These are phyloP conservation scores for Theobroma cacao DNA, from an alignment of 345 rosid genomes.

Conservation along the genomic window DNA sequence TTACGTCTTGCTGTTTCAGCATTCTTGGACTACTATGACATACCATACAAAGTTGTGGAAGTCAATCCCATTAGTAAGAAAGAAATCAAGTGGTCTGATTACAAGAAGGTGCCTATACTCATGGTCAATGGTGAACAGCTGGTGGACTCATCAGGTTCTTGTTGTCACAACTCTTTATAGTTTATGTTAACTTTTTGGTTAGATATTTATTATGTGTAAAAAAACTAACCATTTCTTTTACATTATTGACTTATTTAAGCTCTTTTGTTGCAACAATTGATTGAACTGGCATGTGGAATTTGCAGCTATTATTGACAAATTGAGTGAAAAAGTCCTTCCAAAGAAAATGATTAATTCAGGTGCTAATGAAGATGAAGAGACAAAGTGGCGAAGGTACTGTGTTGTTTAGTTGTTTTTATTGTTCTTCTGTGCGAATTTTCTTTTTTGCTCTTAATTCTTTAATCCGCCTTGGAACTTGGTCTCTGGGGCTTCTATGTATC, in stretches of 20 bases:
- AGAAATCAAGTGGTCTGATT: constrained; percentile 80
- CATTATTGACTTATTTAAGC: not conserved
- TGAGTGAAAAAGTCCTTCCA: constrained; percentile 42
- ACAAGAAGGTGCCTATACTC: constrained; percentile 75
- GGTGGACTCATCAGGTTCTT: constrained; percentile 72
- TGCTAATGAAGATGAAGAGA: constrained; percentile 46
- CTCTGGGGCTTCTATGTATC: not conserved
- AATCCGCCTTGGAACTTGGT: not conserved
- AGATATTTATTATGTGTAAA: not conserved
- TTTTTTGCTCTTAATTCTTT: not conserved
- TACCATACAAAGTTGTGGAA: constrained; percentile 70
- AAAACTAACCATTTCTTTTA: not conserved
- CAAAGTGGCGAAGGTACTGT: constrained; percentile 55
- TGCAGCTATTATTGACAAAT: constrained; percentile 50
- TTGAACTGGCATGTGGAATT: not conserved
- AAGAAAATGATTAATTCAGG: constrained; percentile 15
- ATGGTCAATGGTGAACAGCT: constrained; percentile 58
- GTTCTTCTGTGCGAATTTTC: not conserved
- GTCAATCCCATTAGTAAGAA: constrained; percentile 71
- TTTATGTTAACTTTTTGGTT: not conserved
- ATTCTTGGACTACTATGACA: constrained; percentile 62
- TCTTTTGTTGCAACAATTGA: not conserved
- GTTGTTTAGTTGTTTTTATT: not conserved
- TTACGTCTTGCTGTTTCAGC: constrained; percentile 28
- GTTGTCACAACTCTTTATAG: not conserved